Base-by-base conservation (phyloP, 371 early-diverging fungal genomes). In the Mortierella polycephala region DNA sequence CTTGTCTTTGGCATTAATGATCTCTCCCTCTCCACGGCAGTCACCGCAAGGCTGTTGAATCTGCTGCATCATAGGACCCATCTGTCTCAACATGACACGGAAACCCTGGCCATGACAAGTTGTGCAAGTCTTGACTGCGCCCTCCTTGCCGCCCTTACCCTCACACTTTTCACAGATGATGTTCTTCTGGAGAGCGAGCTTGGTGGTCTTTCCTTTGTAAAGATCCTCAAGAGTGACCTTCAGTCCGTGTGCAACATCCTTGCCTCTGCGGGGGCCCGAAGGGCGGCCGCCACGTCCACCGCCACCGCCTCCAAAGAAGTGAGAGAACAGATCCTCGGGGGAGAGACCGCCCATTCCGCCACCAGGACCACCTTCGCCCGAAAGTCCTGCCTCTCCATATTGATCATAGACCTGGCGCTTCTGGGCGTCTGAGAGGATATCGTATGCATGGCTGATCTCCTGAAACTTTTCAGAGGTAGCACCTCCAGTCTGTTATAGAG, bases 21-120 rank as follows among this genome's bases (percentile, higher is more conserved):
- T 87, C 80, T 96, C 93, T 69, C 98, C 96, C 69, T 89, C 90
- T 59, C 96, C 98, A 54, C 88, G 86, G 86, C 98, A 98, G 55
- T 88, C 91, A n/a, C 87, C 85, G 88, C 99, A 99, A 49, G 94
- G 89, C 81, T 94, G 93, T 83, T 98, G 98, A 83, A 97, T 91
- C 86, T 97, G 98, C 87, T 99, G 99, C 60, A 98, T 89, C 95
- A 98, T 96, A 12, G 97, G 97, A 23, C 98, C 98, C 86, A 98
- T 92, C 83, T 97, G 98, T 55, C 97, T 88, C 75, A 96, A 87
- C 64, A 89, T 89, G n/a, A 96, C 83, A 71, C 90, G 90, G 72
- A 93, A 81, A 84, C 98, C 98, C 65, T 90, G 87, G 53, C 98
- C 98, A 39, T 89, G 76, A 86, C 98, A 97, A 51, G 82, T 84